Percentiles rank a stretch among this genome's conserved stretches.
These are phyloP conservation scores for Cryptococcus wingfieldii DNA, from an alignment of 1,284 basidiomycete genomes.

Conservation along the genomic window DNA sequence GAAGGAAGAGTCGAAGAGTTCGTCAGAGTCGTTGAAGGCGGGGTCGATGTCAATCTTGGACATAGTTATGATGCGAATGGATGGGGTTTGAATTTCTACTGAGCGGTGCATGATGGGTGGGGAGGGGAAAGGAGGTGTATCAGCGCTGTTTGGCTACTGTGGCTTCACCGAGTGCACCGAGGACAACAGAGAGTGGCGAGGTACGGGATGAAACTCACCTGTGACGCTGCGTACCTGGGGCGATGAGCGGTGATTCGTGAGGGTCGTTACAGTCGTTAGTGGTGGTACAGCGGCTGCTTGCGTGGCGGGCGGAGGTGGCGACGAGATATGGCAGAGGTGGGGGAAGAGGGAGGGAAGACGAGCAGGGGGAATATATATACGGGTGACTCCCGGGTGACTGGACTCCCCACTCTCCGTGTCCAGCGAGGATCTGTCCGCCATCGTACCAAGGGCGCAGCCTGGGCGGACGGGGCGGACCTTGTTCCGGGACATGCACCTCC, in stretches of 20 bases:
- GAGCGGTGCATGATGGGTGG: background rate
- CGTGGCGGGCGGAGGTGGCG: no score
- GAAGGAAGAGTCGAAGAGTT: slow-evolving; percentile 16
- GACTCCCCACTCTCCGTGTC: no score
- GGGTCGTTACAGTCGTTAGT: background rate
- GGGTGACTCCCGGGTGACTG: no score
- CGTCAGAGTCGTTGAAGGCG: slow-evolving; percentile 11
- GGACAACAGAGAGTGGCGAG: background rate
- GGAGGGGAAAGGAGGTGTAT: background rate
- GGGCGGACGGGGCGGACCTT: no score
- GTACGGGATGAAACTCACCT: background rate
- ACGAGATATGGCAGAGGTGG: no score
- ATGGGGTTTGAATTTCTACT: background rate
- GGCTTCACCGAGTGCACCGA: background rate
- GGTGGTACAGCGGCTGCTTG: background rate
- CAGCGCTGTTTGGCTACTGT: background rate
- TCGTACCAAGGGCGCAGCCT: no score
- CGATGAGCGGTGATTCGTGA: background rate
- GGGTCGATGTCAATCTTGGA: background rate
- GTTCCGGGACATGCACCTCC: no score
- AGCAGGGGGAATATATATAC: no score
- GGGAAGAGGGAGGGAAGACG: no score
- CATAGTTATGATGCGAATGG: background rate
- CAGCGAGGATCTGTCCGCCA: no score
- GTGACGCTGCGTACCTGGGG: background rate